A percentile compares a stretch with the other conserved stretches of the same genome.
phyloP scores from a whole-genome alignment of 2,329 filamentous ascomycete genomes.

The Bretziella fagacearum region DNA sequence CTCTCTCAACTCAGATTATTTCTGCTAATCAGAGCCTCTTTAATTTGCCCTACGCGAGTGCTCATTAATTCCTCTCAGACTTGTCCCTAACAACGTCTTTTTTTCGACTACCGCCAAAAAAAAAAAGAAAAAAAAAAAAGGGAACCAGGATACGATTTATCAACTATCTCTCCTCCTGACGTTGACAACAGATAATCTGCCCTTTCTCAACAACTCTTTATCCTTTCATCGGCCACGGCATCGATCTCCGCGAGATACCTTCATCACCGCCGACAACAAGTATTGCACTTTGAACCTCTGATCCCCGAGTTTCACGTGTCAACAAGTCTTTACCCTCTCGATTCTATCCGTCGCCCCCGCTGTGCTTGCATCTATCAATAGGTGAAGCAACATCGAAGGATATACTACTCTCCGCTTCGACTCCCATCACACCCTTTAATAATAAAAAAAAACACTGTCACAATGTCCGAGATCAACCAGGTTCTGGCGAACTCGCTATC shows the following conservation, averaged over 20 bases:
- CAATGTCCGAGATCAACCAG: conserved; percentile 84
- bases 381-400: conserved; percentile 5
- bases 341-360: neutral
- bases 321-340: neutral
- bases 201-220: neutral
- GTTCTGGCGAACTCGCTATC: conserved; percentile 96
- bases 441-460: conserved; percentile 32
- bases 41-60: conserved; percentile 4
- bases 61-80: conserved; percentile 7
- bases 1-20: neutral
- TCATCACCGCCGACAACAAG: conserved; percentile 1
- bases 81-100: neutral
- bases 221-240: conserved; percentile 2
- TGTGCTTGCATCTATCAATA: conserved; percentile 8
- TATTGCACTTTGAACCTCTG: neutral
- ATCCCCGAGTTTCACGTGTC: neutral
- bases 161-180: conserved; percentile 4
- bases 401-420: conserved; percentile 2
- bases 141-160: conserved; percentile 8
- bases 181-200: conserved; percentile 5
- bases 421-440: conserved; percentile 5
- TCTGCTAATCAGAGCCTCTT: neutral
- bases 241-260: conserved; percentile 8
- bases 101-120: conserved; percentile 1
- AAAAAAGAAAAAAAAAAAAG: conserved; percentile 8